Percentiles rank a stretch among this genome's conserved stretches.
These are phyloP conservation scores for Solanum gracilifrons DNA, from an alignment of 257 asterid genomes.

Conservation along the genomic window DNA sequence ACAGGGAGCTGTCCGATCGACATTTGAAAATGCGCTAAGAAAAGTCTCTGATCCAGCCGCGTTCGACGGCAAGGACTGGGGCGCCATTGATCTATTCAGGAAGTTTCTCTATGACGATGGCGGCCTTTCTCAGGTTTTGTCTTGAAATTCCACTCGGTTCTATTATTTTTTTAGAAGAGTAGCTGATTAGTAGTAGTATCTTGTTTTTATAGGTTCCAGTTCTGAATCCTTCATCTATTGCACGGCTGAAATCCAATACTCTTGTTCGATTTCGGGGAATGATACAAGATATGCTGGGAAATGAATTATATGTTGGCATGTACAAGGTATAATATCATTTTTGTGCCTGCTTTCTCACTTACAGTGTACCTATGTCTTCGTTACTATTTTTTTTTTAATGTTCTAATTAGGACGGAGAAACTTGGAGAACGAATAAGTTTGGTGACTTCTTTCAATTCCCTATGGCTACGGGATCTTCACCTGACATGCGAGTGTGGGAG, in stretches of 20 bases:
- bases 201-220: constrained; percentile 49
- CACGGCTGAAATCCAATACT: constrained; percentile 54
- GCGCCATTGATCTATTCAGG: constrained; percentile 56
- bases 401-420: constrained; percentile 49
- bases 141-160: background rate
- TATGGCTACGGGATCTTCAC: constrained; percentile 37
- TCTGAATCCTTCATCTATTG: constrained; percentile 50
- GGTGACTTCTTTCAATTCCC: constrained; percentile 54
- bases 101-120: constrained; percentile 56
- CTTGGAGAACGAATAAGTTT: constrained; percentile 81
- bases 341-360: background rate
- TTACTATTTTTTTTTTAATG: background rate
- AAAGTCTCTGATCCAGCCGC: constrained; percentile 30
- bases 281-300: constrained; percentile 90
- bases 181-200: background rate
- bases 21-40: constrained; percentile 66
- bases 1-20: constrained; percentile 81
- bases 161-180: background rate
- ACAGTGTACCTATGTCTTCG: background rate
- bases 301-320: constrained; percentile 79
- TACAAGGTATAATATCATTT: constrained; percentile 43
- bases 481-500: constrained; percentile 70
- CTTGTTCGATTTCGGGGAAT: constrained; percentile 86
- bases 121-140: constrained; percentile 51
- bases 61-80: constrained; percentile 79